A percentile compares a stretch with the other conserved stretches of the same genome.
phyloP scores from a whole-genome alignment of 768 basidiomycete genomes.

The Kwoniella europaea region DNA sequence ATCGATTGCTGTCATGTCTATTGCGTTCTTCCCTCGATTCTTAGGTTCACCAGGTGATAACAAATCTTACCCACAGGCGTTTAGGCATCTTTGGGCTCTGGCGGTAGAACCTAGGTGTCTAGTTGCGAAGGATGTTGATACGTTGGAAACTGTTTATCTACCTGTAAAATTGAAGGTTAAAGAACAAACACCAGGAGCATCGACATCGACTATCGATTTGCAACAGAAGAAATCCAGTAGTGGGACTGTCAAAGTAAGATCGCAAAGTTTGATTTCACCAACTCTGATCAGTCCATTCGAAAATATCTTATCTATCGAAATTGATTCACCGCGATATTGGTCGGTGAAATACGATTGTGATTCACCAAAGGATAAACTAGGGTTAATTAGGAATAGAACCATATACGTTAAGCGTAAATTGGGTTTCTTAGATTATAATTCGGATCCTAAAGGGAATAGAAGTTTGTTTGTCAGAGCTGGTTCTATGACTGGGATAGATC shows the following conservation, averaged over 20 bases:
- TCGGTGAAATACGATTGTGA: constrained; percentile 75
- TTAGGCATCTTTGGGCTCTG: constrained; percentile 93
- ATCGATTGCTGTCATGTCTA: constrained; percentile 84
- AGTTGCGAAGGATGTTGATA: constrained; percentile 89
- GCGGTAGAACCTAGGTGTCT: constrained; percentile 94
- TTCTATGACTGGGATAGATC: constrained; percentile 74
- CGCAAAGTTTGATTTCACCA: constrained; percentile 83
- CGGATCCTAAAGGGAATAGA: constrained; percentile 90
- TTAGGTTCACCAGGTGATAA: constrained; percentile 81
- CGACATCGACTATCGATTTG: constrained; percentile 27
- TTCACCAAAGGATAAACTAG: constrained; percentile 69
- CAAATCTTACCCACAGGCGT: constrained; percentile 85
- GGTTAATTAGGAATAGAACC: constrained; percentile 76
- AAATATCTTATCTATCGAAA: constrained; percentile 76
- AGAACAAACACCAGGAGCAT: constrained; percentile 62
- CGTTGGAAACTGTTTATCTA: constrained; percentile 84
- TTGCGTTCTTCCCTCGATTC: constrained; percentile 90
- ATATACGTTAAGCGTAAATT: constrained; percentile 90
- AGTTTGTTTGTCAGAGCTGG: constrained; percentile 88
- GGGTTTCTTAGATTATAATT: constrained; percentile 88
- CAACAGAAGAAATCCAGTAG: constrained; percentile 30
- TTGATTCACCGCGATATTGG: constrained; percentile 96
- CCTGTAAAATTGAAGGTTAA: constrained; percentile 84
- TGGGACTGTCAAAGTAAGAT: constrained; percentile 59
- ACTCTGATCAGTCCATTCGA: constrained; percentile 90